Percentiles rank a stretch among this genome's conserved stretches.
Conservation (phyloP, 495 filamentous ascomycete species). For the Daldinia vernicosa region DNA sequence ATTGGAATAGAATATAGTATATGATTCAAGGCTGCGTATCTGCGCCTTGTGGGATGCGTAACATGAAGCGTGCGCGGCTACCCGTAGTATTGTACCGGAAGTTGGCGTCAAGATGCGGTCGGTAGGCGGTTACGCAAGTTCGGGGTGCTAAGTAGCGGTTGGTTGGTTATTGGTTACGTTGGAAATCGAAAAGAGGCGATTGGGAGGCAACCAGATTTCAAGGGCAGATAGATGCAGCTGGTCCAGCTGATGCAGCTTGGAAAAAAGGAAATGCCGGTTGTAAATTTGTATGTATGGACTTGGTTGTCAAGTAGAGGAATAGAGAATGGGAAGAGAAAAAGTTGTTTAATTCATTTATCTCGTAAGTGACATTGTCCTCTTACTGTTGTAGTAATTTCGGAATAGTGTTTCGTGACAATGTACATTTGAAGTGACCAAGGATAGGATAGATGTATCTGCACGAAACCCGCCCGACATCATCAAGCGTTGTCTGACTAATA, state of each 20-base stretch:
- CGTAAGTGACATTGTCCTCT: conserved; percentile 5
- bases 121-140: conserved; percentile 40
- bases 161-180: conserved; percentile 26
- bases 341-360: conserved; percentile 11
- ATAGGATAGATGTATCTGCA: conserved; percentile 12
- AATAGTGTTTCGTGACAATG: conserved; percentile 29
- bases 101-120: conserved; percentile 20
- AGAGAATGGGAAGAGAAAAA: background rate
- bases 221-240: conserved; percentile 11
- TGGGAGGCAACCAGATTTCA: conserved; percentile 34
- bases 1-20: conserved; percentile 7
- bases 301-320: conserved; percentile 2
- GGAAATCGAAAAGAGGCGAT: conserved; percentile 18
- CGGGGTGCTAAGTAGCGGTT: conserved; percentile 7
- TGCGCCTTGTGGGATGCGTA: conserved; percentile 13
- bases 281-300: conserved; percentile 10
- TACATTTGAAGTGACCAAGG: conserved; percentile 5
- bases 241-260: conserved; percentile 20
- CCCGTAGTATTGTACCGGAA: conserved; percentile 15
- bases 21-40: conserved; percentile 20
- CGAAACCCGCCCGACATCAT: conserved; percentile 39
- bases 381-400: conserved; percentile 32
- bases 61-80: conserved; percentile 28
- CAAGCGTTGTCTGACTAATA: conserved; percentile 25
- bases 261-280: conserved; percentile 12